Conservation (phyloP, 257 asterid genomes). For the Solanum tarijense region DNA sequence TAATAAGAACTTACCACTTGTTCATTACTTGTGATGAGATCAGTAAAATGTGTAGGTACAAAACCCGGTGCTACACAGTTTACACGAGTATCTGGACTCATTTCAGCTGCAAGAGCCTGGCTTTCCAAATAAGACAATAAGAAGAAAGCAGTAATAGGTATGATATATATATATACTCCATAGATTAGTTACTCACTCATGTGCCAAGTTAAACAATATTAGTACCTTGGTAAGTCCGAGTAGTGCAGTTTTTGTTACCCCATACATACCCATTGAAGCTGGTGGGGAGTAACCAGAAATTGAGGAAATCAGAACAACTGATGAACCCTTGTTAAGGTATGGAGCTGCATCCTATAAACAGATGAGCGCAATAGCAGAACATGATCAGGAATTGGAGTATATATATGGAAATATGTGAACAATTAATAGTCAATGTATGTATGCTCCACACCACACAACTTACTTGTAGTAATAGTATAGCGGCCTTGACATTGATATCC, state of each 20-base stretch:
- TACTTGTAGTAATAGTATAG: slow-evolving; percentile 80
- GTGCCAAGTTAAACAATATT: background rate
- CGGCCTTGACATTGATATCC: slow-evolving; percentile 83
- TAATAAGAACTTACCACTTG: slow-evolving; percentile 33
- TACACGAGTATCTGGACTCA: slow-evolving; percentile 90
- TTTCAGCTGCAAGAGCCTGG: slow-evolving; percentile 84
- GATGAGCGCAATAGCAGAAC: background rate
- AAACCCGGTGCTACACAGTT: slow-evolving; percentile 95
- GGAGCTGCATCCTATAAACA: slow-evolving; percentile 61
- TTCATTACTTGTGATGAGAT: slow-evolving; percentile 32
- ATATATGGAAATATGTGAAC: background rate
- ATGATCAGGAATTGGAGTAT: background rate
- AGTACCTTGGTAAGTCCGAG: slow-evolving; percentile 86
- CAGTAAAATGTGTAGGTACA: slow-evolving; percentile 83
- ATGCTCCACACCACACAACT: slow-evolving; percentile 4
- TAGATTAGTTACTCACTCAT: background rate
- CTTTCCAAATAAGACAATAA: background rate
- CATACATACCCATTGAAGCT: slow-evolving; percentile 68
- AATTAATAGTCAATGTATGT: background rate
- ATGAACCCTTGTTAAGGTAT: slow-evolving; percentile 65
- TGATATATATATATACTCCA: too few relatives aligned
- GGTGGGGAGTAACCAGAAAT: slow-evolving; percentile 55
- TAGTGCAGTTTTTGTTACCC: slow-evolving; percentile 88
- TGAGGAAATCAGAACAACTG: slow-evolving; percentile 65
- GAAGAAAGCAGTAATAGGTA: background rate